Base-by-base conservation (phyloP, 148 eudicot species). In the Rhododendron mucronatum region DNA sequence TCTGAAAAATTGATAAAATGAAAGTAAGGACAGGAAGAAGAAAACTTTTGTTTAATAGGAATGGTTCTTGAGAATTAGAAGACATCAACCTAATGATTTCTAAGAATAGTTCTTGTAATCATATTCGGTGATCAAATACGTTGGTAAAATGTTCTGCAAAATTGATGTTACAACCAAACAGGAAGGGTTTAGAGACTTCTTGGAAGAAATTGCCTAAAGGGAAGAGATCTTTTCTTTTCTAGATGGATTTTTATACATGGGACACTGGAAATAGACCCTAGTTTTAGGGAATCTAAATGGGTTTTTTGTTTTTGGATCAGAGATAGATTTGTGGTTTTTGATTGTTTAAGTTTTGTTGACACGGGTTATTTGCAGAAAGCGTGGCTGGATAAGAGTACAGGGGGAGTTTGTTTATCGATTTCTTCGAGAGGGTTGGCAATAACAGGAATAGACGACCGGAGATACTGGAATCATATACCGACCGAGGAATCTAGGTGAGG, bases 371-470 rank as follows among this genome's bases (percentile, higher is more conserved):
- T 88, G 88, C 91, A 92, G 93, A 89, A 81, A 83, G 87, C 85
- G 63, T 92, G 93, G 93, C 30, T 92, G 87, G 92, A 92, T 86
- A 92, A 92, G 86, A 79, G 41, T 33, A 84, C 90, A 35, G 93
- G 92, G 76, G 88, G 85, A 86, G 84, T 86, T 55, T 90, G 93
- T 84, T 79, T 92, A 85, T 85, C 85, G 11, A 84, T 92, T 50
- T 86, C 93, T 11, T 89, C 88, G 20, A 85, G 28, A 65, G 92
- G 93, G 51, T 85, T 92, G 84, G 78, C 87, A 1, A 92, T 92
- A 37, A 92, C 92, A 0, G 93, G 93, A 30, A 89, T 92, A 26
- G 92, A 91, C 83, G 93, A 91, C 84, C 84, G 93, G 59, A 89
- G 93, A 83, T 90, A 91, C 81, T 91, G 93, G 93, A 90, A 65